phyloP scores from a whole-genome alignment of 805 yeast genomes.

The Suhomyces vadensis region DNA sequence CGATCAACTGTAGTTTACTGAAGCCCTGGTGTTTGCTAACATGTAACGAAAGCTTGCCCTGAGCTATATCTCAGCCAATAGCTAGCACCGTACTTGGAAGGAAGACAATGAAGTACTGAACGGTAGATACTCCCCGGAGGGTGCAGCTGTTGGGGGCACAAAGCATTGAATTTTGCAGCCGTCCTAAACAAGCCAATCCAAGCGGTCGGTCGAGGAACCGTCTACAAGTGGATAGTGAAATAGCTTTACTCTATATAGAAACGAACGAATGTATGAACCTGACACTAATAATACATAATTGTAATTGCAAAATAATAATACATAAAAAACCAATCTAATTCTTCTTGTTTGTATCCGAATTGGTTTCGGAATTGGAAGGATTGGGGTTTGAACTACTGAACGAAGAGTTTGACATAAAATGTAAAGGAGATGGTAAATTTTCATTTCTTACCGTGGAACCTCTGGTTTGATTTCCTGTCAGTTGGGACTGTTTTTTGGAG shows the following conservation, averaged over 20 bases:
- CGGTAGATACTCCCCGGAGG: too few species aligned
- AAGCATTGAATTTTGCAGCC: too few species aligned
- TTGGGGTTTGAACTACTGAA: slow-evolving; percentile 3
- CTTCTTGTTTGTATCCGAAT: background rate
- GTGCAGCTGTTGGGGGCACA: too few species aligned
- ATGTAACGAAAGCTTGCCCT: too few species aligned
- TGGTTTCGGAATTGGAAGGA: background rate
- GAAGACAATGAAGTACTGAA: too few species aligned
- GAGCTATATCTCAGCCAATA: too few species aligned
- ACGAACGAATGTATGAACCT: background rate
- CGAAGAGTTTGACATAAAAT: slow-evolving; percentile 17
- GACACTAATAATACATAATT: background rate
- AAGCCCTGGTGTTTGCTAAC: too few species aligned
- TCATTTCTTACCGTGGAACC: slow-evolving; percentile 5
- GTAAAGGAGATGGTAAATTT: slow-evolving; percentile 22
- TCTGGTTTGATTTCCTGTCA: slow-evolving; percentile 1
- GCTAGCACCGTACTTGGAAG: too few species aligned
- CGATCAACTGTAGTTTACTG: too few species aligned
- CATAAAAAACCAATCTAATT: background rate
- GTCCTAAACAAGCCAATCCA: too few species aligned
- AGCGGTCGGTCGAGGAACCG: too few species aligned
- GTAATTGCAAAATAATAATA: background rate
- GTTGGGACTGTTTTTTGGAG: background rate
- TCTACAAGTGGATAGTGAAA: too few species aligned
- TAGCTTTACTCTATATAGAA: background rate